These are phyloP conservation scores for Aschersonia sp. DNA, from an alignment of 2,329 filamentous ascomycete genomes.

Conservation along the genomic window DNA sequence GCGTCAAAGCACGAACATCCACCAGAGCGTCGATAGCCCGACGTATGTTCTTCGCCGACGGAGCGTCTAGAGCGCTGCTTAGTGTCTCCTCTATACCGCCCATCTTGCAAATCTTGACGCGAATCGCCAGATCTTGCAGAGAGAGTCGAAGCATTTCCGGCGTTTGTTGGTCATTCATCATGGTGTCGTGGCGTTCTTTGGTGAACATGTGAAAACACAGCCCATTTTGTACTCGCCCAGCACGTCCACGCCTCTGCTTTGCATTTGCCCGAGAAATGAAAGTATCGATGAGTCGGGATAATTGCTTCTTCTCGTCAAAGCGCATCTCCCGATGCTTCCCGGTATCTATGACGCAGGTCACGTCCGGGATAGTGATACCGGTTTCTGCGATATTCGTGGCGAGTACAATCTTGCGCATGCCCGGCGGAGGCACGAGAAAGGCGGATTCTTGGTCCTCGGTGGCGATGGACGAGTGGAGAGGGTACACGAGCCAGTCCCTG, in stretches of 20 bases:
- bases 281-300: slow-evolving; percentile 81
- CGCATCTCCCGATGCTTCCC: slow-evolving; percentile 97
- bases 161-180: slow-evolving; percentile 84
- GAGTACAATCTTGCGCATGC: slow-evolving; percentile 81
- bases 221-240: slow-evolving; percentile 87
- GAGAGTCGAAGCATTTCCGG: slow-evolving; percentile 93
- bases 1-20: slow-evolving; percentile 79
- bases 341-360: slow-evolving; percentile 91
- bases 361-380: slow-evolving; percentile 94
- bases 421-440: slow-evolving; percentile 70
- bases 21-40: slow-evolving; percentile 85
- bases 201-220: slow-evolving; percentile 95
- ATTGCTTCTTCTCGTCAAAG: slow-evolving; percentile 82
- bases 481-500: slow-evolving; percentile 70
- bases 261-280: slow-evolving; percentile 95
- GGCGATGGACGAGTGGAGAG: slow-evolving; percentile 85
- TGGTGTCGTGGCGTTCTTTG: slow-evolving; percentile 68
- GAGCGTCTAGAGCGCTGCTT: slow-evolving; percentile 75
- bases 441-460: slow-evolving; percentile 93
- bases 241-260: slow-evolving; percentile 84
- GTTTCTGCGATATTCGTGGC: slow-evolving; percentile 98
- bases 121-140: slow-evolving; percentile 84
- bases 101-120: slow-evolving; percentile 94
- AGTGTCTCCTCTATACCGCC: slow-evolving; percentile 87
- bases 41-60: slow-evolving; percentile 81